phyloP scores from a whole-genome alignment of 805 yeast genomes.

The Yamadazyma kitorensis region DNA sequence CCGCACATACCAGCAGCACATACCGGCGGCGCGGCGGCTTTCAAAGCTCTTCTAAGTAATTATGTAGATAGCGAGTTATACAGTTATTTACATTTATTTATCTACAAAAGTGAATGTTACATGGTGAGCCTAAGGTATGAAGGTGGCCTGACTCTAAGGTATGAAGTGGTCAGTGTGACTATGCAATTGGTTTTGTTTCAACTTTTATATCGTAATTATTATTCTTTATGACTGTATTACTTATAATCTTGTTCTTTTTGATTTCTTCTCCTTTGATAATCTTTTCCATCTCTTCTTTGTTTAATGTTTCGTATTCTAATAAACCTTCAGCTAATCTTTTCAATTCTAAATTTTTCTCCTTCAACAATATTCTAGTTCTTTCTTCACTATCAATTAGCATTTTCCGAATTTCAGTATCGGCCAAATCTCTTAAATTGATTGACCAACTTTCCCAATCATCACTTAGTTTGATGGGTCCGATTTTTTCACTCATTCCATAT shows the following conservation, averaged over 20 bases:
- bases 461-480: conserved; percentile 88
- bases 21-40: no score
- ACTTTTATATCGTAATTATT: conserved; percentile 8
- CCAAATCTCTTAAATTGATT: conserved; percentile 78
- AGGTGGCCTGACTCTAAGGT: no score
- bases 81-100: no score
- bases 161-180: no score
- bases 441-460: conserved; percentile 97
- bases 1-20: no score
- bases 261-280: conserved; percentile 78
- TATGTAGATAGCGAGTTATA: no score
- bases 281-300: conserved; percentile 84
- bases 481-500: conserved; percentile 91
- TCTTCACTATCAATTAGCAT: conserved; percentile 72
- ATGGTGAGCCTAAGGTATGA: no score
- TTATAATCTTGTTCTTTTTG: conserved; percentile 61
- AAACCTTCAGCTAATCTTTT: conserved; percentile 89
- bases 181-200: no score
- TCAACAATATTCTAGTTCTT: conserved; percentile 70
- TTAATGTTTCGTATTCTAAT: conserved; percentile 92
- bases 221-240: conserved; percentile 62
- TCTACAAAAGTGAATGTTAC: no score
- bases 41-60: no score
- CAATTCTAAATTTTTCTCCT: conserved; percentile 63
- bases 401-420: conserved; percentile 87